Evolutionary conservation across 1,284 basidiomycete genomes (phyloP).

Genomic region (Apiotrichum akiyoshidainum): DNA sequence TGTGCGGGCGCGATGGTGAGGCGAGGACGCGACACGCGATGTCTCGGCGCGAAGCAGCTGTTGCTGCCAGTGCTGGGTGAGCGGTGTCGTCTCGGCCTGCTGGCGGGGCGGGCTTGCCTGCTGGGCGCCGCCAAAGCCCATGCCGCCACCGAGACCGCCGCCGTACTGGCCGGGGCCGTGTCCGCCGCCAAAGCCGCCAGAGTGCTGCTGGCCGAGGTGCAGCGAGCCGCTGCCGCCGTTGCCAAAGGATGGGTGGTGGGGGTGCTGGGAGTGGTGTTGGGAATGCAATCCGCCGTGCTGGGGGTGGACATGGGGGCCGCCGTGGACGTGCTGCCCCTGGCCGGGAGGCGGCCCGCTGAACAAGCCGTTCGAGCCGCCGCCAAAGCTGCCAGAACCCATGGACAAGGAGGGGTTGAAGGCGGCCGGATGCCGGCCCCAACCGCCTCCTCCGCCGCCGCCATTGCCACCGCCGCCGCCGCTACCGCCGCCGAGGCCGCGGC

Average conservation of each 20-base stretch:
- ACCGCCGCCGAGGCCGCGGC: constrained; percentile 14
- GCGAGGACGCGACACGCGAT: constrained; percentile 55
- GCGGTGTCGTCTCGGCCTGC: constrained; percentile 31
- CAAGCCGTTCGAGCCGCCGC: constrained; percentile 19
- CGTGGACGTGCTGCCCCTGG: constrained; percentile 18
- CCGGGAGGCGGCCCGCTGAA: constrained; percentile 19
- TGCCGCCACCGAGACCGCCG: constrained; percentile 27
- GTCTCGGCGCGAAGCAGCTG: constrained; percentile 49
- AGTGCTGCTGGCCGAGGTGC: constrained; percentile 32
- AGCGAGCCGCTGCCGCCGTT: constrained; percentile 23
- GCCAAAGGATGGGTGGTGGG: constrained; percentile 35
- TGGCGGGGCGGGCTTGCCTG: constrained; percentile 41
- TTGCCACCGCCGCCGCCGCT: constrained; percentile 9
- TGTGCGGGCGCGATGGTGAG: constrained; percentile 58
- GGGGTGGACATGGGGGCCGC: constrained; percentile 15
- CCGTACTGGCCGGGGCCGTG: constrained; percentile 24
- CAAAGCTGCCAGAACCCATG: constrained; percentile 20
- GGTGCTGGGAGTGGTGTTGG: constrained; percentile 25
- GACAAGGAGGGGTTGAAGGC: constrained; percentile 23
- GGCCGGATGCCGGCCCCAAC: constrained; percentile 25
- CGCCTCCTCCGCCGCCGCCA: constrained; percentile 14
- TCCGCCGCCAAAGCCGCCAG: constrained; percentile 20
- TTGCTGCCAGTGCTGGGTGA: constrained; percentile 50
- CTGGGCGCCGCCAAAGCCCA: constrained; percentile 23
- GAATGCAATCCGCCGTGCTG: constrained; percentile 20